Evolutionary conservation across 768 basidiomycete species (phyloP).

Genomic region (Hericium erinaceus): DNA sequence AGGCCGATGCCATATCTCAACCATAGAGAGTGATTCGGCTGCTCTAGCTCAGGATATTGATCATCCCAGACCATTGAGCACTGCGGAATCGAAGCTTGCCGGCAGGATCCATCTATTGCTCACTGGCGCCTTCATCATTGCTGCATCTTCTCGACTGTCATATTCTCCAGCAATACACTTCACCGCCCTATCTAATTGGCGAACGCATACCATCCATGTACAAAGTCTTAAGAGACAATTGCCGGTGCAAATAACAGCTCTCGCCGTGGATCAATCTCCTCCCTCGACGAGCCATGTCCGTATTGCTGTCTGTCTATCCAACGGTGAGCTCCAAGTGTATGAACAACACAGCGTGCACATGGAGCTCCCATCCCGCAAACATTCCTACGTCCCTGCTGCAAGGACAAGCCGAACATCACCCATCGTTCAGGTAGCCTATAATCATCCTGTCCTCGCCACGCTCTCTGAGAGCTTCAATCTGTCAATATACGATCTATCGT

Average conservation of each 20-base stretch:
- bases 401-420: constrained; percentile 31
- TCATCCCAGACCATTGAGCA: not conserved
- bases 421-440: constrained; percentile 61
- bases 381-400: constrained; percentile 38
- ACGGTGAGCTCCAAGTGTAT: constrained; percentile 59
- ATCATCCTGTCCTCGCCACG: constrained; percentile 69
- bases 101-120: constrained; percentile 11
- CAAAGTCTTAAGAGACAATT: constrained; percentile 26
- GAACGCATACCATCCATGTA: constrained; percentile 33
- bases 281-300: constrained; percentile 33
- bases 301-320: constrained; percentile 54
- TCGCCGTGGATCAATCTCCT: constrained; percentile 70
- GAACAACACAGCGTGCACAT: constrained; percentile 11
- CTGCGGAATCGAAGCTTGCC: not conserved
- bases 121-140: constrained; percentile 8
- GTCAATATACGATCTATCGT: constrained; percentile 61
- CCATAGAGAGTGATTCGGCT: constrained; percentile 1
- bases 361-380: constrained; percentile 30
- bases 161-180: constrained; percentile 55
- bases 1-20: constrained; percentile 48
- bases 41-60: not conserved
- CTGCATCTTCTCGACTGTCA: constrained; percentile 23
- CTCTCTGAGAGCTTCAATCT: constrained; percentile 60
- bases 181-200: constrained; percentile 24
- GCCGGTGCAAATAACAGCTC: constrained; percentile 43